Percentiles rank a stretch among this genome's conserved stretches.
Evolutionary conservation across 2,329 filamentous ascomycete species (phyloP).

Genomic region (Raffaelea arxii): DNA sequence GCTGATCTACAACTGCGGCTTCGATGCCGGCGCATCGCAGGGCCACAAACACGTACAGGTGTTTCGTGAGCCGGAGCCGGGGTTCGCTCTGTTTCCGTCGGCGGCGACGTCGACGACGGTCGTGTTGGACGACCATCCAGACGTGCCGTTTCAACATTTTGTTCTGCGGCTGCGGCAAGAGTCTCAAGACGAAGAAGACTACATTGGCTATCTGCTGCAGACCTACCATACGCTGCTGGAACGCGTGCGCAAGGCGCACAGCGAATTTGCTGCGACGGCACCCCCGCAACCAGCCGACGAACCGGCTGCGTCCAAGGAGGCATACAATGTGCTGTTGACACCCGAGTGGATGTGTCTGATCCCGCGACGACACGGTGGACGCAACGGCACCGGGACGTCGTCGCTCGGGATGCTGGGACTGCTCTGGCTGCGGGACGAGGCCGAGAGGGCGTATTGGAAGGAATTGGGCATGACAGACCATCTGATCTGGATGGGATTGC

Average conservation of each 20-base stretch:
- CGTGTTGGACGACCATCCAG: conserved; percentile 7
- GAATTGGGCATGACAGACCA: conserved; percentile 15
- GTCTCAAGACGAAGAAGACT: conserved; percentile 4
- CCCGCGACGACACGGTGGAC: conserved; percentile 19
- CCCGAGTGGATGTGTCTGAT: conserved; percentile 22
- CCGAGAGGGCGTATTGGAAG: conserved; percentile 17
- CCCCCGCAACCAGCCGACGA: conserved; percentile 1
- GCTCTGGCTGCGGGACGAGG: conserved; percentile 17
- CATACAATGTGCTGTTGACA: conserved; percentile 24
- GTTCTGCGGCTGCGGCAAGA: conserved; percentile 9
- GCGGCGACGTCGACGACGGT: background rate
- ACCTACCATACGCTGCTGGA: conserved; percentile 13
- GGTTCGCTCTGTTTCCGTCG: conserved; percentile 16
- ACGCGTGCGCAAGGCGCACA: conserved; percentile 10
- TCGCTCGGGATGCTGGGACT: conserved; percentile 25
- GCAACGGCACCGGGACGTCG: conserved; percentile 19
- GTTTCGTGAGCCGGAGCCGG: conserved; percentile 21
- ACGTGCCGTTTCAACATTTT: conserved; percentile 15
- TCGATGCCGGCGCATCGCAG: conserved; percentile 29
- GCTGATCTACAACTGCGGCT: conserved; percentile 35
- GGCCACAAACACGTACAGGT: conserved; percentile 36
- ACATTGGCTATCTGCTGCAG: conserved; percentile 6
- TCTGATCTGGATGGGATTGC: conserved; percentile 14
- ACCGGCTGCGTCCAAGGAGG: too few relatives aligned
- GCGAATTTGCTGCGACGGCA: conserved; percentile 7